Percentiles rank a stretch among this genome's conserved stretches.
phyloP scores from a whole-genome alignment of 257 asterid species.

The Solanum pennellii region DNA sequence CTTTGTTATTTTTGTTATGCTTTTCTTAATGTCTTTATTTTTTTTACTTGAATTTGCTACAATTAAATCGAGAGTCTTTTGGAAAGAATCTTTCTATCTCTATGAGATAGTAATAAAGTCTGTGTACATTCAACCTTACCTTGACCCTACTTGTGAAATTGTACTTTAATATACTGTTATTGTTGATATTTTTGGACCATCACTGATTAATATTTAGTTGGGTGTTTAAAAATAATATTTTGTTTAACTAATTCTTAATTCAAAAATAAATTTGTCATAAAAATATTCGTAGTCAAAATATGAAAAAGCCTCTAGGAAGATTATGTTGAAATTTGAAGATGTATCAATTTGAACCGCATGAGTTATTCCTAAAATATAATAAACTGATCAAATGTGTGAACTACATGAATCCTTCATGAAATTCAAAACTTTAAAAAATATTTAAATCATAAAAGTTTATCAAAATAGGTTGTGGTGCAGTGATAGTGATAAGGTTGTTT shows the following conservation, averaged over 20 bases:
- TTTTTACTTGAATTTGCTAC: too few species aligned
- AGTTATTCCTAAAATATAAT: background rate
- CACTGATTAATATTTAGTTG: background rate
- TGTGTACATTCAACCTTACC: too few species aligned
- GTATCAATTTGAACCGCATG: background rate
- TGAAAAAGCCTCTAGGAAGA: background rate
- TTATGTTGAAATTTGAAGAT: background rate
- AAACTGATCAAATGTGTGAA: background rate
- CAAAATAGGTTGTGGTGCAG: too few species aligned
- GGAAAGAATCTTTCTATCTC: too few species aligned
- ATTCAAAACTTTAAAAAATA: too few species aligned
- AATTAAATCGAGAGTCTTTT: too few species aligned
- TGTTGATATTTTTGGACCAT: background rate
- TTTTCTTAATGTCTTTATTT: too few species aligned
- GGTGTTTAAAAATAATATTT: background rate
- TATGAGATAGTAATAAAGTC: accelerated
- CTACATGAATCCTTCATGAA: background rate
- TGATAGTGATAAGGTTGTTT: too few species aligned
- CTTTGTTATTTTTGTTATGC: background rate
- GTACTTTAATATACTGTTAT: background rate
- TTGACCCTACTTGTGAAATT: background rate
- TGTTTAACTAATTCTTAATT: background rate
- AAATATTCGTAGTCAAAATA: background rate
- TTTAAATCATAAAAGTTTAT: too few species aligned
- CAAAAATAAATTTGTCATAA: background rate